A percentile compares a stretch with the other conserved stretches of the same genome.
phyloP scores from a whole-genome alignment of 768 basidiomycete genomes.

The Imleria badia region DNA sequence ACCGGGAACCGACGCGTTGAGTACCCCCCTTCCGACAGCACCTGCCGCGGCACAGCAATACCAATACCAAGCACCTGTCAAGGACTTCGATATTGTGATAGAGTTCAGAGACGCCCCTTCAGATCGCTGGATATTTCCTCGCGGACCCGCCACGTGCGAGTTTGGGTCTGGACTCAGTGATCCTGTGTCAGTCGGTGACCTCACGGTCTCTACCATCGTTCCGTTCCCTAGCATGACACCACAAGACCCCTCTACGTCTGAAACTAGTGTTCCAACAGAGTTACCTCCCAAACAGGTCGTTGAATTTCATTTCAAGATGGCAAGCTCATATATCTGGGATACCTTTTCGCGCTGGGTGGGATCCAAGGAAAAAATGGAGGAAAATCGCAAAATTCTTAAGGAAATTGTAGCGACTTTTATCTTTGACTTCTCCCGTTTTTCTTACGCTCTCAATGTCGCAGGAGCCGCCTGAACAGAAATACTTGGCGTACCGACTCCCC shows the following conservation, averaged over 20 bases:
- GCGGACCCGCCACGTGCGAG: conserved; percentile 54
- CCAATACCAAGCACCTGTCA: conserved; percentile 36
- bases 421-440: not conserved
- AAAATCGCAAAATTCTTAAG: conserved; percentile 45
- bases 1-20: conserved; percentile 7
- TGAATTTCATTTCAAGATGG: conserved; percentile 49
- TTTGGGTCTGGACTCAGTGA: conserved; percentile 24
- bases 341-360: conserved; percentile 63
- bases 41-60: conserved; percentile 18
- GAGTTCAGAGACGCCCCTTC: conserved; percentile 64
- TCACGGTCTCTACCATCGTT: conserved; percentile 44
- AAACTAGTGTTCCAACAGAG: conserved; percentile 10
- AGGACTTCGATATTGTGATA: conserved; percentile 70
- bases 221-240: conserved; percentile 39
- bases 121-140: conserved; percentile 70
- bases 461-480: conserved; percentile 47
- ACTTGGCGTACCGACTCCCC: conserved; percentile 56
- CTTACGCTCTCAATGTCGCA: conserved; percentile 19
- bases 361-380: conserved; percentile 48
- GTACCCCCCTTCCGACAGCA: conserved; percentile 14
- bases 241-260: conserved; percentile 12
- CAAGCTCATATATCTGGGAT: conserved; percentile 54
- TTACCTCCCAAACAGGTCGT: conserved; percentile 33
- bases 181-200: conserved; percentile 26
- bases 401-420: conserved; percentile 39